Conservation (phyloP, 73 alveolate species). For the Tetrahymena thermophila region DNA sequence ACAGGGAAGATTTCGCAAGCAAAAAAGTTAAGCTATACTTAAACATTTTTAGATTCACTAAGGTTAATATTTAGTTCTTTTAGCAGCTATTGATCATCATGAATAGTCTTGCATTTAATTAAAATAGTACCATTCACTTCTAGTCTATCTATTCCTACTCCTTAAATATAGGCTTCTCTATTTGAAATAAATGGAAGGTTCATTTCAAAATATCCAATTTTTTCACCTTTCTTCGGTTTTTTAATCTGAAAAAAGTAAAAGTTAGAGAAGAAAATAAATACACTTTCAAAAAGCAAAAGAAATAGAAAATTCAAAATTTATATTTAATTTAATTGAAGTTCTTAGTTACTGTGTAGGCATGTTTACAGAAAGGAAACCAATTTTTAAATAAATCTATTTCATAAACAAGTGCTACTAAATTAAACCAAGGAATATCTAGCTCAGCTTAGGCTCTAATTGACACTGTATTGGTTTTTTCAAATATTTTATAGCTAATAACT, state of each 20-base stretch:
- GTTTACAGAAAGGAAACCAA: conserved; percentile 31
- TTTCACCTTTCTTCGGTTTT: neutral
- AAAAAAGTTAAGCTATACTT: conserved; percentile 6
- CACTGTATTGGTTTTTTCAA: neutral
- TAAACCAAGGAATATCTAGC: neutral
- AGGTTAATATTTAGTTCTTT: neutral
- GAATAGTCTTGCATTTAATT: conserved; percentile 14
- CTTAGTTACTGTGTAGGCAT: neutral
- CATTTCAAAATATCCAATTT: conserved; percentile 14
- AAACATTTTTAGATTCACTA: neutral
- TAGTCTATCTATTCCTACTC: conserved; percentile 17
- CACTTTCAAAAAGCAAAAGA: neutral
- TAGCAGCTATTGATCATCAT: neutral
- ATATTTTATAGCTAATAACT: neutral
- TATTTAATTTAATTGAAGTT: neutral
- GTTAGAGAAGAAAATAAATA: neutral
- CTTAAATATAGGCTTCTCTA: conserved; percentile 29
- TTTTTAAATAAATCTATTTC: neutral
- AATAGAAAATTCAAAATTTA: neutral
- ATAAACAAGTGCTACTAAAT: conserved; percentile 7
- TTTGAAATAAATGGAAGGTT: conserved; percentile 23
- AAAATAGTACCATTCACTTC: neutral
- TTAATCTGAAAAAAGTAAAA: neutral
- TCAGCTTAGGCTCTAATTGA: neutral
- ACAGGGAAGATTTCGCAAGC: conserved; percentile 18